phyloP scores from a whole-genome alignment of 257 asterid genomes.

The Avicennia marina region DNA sequence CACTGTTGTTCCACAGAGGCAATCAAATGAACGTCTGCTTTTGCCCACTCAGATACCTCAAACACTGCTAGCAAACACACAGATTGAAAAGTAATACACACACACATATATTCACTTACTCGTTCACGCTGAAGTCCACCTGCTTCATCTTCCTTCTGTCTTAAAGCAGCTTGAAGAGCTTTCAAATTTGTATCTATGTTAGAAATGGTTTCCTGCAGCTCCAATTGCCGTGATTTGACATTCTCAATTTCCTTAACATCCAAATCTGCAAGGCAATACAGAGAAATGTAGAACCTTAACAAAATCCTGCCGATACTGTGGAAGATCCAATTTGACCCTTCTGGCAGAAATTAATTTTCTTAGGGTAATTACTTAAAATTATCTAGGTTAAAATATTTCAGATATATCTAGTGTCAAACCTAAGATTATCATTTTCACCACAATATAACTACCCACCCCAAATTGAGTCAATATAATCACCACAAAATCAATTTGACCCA shows the following conservation, averaged over 20 bases:
- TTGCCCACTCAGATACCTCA: background rate
- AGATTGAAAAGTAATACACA: background rate
- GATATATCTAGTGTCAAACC: too few relatives aligned
- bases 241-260: conserved; percentile 69
- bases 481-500: too few relatives aligned
- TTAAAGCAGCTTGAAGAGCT: conserved; percentile 47
- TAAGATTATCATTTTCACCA: background rate
- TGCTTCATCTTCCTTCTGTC: conserved; percentile 64
- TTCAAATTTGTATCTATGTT: conserved; percentile 33
- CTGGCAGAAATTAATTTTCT: too few relatives aligned
- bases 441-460: conserved; percentile 3
- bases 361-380: too few relatives aligned
- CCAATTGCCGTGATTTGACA: conserved; percentile 33
- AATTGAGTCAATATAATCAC: background rate
- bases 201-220: conserved; percentile 39
- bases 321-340: too few relatives aligned
- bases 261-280: conserved; percentile 39
- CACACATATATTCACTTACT: conserved; percentile 38
- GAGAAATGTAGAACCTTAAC: conserved; percentile 9
- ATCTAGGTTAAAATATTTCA: too few relatives aligned
- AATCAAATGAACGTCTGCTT: background rate
- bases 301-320: background rate
- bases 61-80: background rate
- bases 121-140: conserved; percentile 63
- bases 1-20: background rate